Evolutionary conservation across 305 asterid genomes (phyloP), one percentile per base, ranked within the genome.

Genomic region (Fraxinus paxiana): DNA sequence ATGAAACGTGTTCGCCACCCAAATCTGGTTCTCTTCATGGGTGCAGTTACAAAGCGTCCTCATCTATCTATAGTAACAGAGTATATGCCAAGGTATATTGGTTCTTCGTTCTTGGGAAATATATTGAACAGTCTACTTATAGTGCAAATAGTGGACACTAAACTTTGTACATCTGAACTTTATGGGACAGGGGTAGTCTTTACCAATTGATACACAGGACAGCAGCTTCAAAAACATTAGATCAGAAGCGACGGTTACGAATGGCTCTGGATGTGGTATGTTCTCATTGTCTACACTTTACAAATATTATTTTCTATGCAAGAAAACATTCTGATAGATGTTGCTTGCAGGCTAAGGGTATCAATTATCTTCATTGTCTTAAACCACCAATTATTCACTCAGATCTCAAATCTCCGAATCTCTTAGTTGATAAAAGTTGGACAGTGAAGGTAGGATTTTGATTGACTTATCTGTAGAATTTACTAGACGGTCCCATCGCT

Each of bases 1-100:
- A 94, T 96, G 99, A 96, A 96, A 85, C 97, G 97, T 31, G 88
- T 96, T 69, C 98, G 98, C n/a, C 99, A 96, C 86, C 99, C 99
- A 37, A 94, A 96, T 83, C 94, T 96, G 33, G 98, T 96, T 87
- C 89, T 96, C 75, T 96, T 96, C 90, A 96, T 96, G 99, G 99
- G 99, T 37, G 98, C 99, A 76, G 98, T 96, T 70, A 96, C 98
- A 30, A 88, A 90, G 77, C 92, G 91, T 46, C 98, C 99, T 22
- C 97, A 91, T 86, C 88, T 94, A 75, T 94, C 98, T 8, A 94
- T 94, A 73, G 99, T 95, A 82, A 94, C 98, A 15, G 99, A 96
- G 83, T 96, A 92, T 88, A 85, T 96, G 67, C 97, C 98, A 33
- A 91, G 99, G 98, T 94, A 83, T 80, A 54, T 83, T 9, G 26